Base-by-base conservation (phyloP, 176 grass and related monocot species). In the Raddia distichophylla region DNA sequence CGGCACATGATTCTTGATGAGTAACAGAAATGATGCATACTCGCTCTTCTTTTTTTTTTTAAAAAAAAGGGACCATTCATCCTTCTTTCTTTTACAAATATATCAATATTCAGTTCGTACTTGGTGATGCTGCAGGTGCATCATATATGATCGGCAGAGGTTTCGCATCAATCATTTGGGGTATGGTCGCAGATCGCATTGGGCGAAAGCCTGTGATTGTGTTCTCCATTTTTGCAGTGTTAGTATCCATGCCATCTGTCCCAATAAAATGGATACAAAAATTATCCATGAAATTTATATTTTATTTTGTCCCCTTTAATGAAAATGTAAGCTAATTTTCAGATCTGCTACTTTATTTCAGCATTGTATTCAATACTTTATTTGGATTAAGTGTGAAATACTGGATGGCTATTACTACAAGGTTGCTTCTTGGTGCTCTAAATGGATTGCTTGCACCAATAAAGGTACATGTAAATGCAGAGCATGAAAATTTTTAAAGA, bases 101-200 rank as follows among this genome's bases (percentile, higher is more conserved):
- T 33, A 32, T 61, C 37, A 17, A 17, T 50, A 51, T 84, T 3
- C n/a, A 61, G 22, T 27, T 40, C 37, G 4, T 40, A 40, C 37
- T 5, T 40, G 37, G 37, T 40, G 37, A 40, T 40, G 4, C 69
- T 90, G 19, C 49, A 98, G 95, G 95, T 32, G 84, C 95, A 16
- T 80, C 95, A 0, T 98, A 94, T 49, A 93, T 98, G 95, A 3
- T 93, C 19, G 92, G 95, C 42, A 98, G 95, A 92, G 82, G 86
- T 32, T 55, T 93, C 14, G 84, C 88, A 3, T 94, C 95, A 7
- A 58, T 89, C 0, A 80, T 89, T 33, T 98, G 92, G 95, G 95
- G 95, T 34, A 49, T 91, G 14, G 64, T 86, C 32, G 92, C 95
- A 11, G 95, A 98, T 54, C 92, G 90, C 5, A 45, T 91, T 12